A percentile compares a stretch with the other conserved stretches of the same genome.
Conservation (phyloP, 805 yeast genomes). For the Candida ulmi region DNA sequence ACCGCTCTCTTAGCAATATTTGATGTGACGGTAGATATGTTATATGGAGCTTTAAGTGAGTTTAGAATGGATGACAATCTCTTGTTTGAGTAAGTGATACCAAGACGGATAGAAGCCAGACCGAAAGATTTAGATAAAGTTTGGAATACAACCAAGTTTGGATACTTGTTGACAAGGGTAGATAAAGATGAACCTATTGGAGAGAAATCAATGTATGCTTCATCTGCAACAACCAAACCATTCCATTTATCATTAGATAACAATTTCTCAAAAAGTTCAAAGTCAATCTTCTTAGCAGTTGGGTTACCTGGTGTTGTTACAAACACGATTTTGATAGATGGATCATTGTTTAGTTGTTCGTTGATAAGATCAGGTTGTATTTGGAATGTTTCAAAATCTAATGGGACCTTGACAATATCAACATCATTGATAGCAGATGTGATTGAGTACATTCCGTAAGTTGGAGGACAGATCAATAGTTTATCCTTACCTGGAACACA, state of each 20-base stretch:
- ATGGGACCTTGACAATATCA: conserved; percentile 66
- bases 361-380: conserved; percentile 53
- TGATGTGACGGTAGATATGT: conserved; percentile 78
- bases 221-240: conserved; percentile 84
- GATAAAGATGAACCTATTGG: conserved; percentile 62
- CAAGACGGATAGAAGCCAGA: conserved; percentile 89
- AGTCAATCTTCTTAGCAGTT: conserved; percentile 63
- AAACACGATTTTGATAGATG: conserved; percentile 66
- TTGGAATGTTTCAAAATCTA: conserved; percentile 60
- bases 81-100: conserved; percentile 63
- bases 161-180: conserved; percentile 74
- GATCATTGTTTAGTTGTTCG: conserved; percentile 47
- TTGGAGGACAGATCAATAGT: conserved; percentile 84
- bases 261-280: conserved; percentile 41
- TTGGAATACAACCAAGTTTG: conserved; percentile 83
- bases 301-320: conserved; percentile 98
- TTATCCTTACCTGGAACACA: conserved; percentile 82
- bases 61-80: conserved; percentile 66
- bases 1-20: conserved; percentile 73
- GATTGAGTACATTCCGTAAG: conserved; percentile 95
- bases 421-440: conserved; percentile 90
- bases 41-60: conserved; percentile 94
- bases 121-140: conserved; percentile 95
- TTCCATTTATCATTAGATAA: conserved; percentile 48
- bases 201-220: conserved; percentile 90